Conservation (phyloP, 331 rosid genomes). For the Dryas integrifolia region DNA sequence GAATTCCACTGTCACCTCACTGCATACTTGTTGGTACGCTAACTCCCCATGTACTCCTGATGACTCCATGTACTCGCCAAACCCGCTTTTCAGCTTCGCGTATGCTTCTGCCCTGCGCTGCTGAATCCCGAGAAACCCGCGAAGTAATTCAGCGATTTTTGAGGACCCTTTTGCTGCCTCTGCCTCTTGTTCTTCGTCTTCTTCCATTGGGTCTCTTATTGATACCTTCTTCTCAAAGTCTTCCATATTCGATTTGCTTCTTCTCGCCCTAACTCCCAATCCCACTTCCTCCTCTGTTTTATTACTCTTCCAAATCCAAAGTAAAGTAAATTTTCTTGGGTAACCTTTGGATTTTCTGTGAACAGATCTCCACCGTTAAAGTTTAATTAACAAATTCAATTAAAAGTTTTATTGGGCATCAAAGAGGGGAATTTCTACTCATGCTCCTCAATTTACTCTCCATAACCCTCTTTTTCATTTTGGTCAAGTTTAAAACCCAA, state of each 20-base stretch:
- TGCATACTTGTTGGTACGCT: conserved; percentile 70
- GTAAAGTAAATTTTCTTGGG: too few relatives aligned
- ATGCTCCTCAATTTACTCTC: too few relatives aligned
- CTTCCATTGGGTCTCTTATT: conserved; percentile 40
- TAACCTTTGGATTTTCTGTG: too few relatives aligned
- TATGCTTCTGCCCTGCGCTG: conserved; percentile 79
- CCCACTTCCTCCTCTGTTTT: too few relatives aligned
- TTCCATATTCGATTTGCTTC: conserved; percentile 32
- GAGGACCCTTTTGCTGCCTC: conserved; percentile 15
- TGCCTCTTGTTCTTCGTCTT: not conserved
- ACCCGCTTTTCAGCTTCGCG: conserved; percentile 72
- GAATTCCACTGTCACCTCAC: conserved; percentile 75
- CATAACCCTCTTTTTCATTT: too few relatives aligned
- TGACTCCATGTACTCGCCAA: conserved; percentile 66
- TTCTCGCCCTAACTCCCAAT: too few relatives aligned
- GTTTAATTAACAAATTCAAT: too few relatives aligned
- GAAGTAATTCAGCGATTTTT: conserved; percentile 44
- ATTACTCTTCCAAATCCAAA: too few relatives aligned
- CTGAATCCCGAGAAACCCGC: conserved; percentile 56
- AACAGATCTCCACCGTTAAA: too few relatives aligned
- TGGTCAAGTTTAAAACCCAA: too few relatives aligned
- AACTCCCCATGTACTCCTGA: conserved; percentile 45
- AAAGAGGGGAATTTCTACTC: too few relatives aligned
- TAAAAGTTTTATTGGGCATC: too few relatives aligned
- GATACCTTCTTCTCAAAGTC: conserved; percentile 58